Evolutionary conservation across 139 green algal species (phyloP).

Genomic region (Chlamydomonas eustigma): DNA sequence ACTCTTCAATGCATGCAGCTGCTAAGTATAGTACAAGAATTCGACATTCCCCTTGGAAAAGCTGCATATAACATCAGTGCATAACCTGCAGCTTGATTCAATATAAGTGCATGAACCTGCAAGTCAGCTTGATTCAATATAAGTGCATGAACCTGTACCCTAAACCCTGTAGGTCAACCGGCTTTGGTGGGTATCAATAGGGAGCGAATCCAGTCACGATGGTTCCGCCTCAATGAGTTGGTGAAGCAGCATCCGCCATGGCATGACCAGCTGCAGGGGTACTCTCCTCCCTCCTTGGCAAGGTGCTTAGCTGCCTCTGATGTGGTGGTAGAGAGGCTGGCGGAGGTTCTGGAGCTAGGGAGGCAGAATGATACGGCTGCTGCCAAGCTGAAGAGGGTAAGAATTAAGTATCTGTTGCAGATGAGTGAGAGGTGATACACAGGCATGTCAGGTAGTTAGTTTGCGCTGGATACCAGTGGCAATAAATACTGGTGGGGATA

Average conservation of each 20-base stretch:
- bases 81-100: too few relatives aligned
- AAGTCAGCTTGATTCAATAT: too few relatives aligned
- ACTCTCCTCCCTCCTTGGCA: neutral
- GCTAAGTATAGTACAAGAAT: too few relatives aligned
- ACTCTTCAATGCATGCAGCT: too few relatives aligned
- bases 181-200: constrained; percentile 1
- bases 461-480: too few relatives aligned
- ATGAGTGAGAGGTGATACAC: too few relatives aligned
- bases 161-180: neutral
- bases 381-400: neutral
- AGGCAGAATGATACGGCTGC: neutral
- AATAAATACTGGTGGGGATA: too few relatives aligned
- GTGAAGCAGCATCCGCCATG: neutral
- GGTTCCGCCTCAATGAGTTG: neutral
- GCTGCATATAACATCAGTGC: too few relatives aligned
- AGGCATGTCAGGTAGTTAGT: too few relatives aligned
- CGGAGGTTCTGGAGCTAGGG: neutral
- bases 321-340: constrained; percentile 3
- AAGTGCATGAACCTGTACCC: neutral
- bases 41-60: too few relatives aligned
- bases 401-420: neutral
- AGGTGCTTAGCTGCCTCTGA: neutral
- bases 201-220: neutral
- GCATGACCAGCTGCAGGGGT: neutral
- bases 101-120: neutral